A percentile compares a stretch with the other conserved stretches of the same genome.
These are phyloP conservation scores for Lentinula lateritia DNA, from an alignment of 768 basidiomycete species.

Conservation along the genomic window DNA sequence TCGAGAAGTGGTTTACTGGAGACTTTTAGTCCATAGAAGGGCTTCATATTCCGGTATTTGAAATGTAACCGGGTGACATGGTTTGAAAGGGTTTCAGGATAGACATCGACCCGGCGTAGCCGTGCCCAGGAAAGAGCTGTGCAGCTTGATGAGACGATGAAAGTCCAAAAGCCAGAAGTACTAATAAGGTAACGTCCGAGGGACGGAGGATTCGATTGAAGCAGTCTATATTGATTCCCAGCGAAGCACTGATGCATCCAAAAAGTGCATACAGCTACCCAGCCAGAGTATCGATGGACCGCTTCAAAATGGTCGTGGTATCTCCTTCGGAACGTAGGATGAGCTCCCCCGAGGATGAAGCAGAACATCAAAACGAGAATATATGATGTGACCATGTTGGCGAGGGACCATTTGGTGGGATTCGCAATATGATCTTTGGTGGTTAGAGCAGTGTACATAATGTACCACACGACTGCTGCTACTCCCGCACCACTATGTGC, in stretches of 20 bases:
- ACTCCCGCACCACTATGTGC: slow-evolving; percentile 48
- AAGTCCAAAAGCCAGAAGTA: slow-evolving; percentile 45
- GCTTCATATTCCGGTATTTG: slow-evolving; percentile 39
- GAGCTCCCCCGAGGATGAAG: slow-evolving; percentile 42
- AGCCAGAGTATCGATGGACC: slow-evolving; percentile 50
- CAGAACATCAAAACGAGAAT: slow-evolving; percentile 40
- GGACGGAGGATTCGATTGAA: slow-evolving; percentile 26
- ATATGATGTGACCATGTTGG: slow-evolving; percentile 37
- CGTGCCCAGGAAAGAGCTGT: slow-evolving; percentile 48
- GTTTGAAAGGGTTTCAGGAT: slow-evolving; percentile 44
- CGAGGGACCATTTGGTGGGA: slow-evolving; percentile 21
- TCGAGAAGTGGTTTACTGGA: slow-evolving; percentile 37
- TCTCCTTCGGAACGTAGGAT: slow-evolving; percentile 38
- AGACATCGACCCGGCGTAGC: slow-evolving; percentile 42
- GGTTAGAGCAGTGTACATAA: slow-evolving; percentile 41
- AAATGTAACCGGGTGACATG: slow-evolving; percentile 52
- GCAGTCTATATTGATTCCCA: slow-evolving; percentile 27
- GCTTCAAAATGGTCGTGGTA: slow-evolving; percentile 53
- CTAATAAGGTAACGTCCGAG: slow-evolving; percentile 38
- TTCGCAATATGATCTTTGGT: slow-evolving; percentile 26
- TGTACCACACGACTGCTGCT: slow-evolving; percentile 48
- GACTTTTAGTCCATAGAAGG: slow-evolving; percentile 26
- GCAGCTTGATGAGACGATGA: slow-evolving; percentile 29
- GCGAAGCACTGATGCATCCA: slow-evolving; percentile 37
- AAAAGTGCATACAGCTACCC: slow-evolving; percentile 44